A percentile compares a stretch with the other conserved stretches of the same genome.
These are phyloP conservation scores for Fusarium zealandicum DNA, from an alignment of 2,329 filamentous ascomycete genomes.

Conservation along the genomic window DNA sequence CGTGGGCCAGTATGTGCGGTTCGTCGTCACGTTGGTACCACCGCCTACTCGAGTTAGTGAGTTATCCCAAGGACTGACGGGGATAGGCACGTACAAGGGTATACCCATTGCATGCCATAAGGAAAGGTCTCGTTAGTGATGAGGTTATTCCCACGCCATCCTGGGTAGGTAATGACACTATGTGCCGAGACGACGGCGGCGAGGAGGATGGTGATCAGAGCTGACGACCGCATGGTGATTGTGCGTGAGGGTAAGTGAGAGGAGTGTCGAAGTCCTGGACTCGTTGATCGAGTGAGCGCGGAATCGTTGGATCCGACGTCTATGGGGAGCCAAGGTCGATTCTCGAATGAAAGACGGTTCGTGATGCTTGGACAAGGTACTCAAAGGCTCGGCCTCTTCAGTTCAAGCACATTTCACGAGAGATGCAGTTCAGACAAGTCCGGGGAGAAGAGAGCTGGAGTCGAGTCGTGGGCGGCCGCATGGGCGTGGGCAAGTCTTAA, in stretches of 20 bases:
- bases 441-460: conserved; percentile 11
- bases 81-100: conserved; percentile 75
- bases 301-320: neutral
- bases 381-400: conserved; percentile 31
- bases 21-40: conserved; percentile 76
- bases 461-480: conserved; percentile 28
- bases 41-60: conserved; percentile 67
- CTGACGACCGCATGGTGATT: conserved; percentile 56
- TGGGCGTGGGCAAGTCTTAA: conserved; percentile 40
- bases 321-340: neutral
- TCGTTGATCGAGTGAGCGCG: neutral
- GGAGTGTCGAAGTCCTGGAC: neutral
- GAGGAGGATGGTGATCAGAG: conserved; percentile 51
- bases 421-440: conserved; percentile 4
- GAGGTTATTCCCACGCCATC: conserved; percentile 87
- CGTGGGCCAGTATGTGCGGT: conserved; percentile 92
- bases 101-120: conserved; percentile 94
- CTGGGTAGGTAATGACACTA: conserved; percentile 85
- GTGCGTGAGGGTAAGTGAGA: neutral
- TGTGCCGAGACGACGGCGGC: conserved; percentile 68
- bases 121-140: conserved; percentile 80
- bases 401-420: conserved; percentile 21
- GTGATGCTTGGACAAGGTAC: conserved; percentile 1
- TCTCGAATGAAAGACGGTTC: conserved; percentile 1
- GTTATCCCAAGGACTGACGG: neutral